Evolutionary conservation across 306 rosid genomes (phyloP), one percentile per base, ranked within the genome.

Genomic region (cucumber (Cucumis sativus)): DNA sequence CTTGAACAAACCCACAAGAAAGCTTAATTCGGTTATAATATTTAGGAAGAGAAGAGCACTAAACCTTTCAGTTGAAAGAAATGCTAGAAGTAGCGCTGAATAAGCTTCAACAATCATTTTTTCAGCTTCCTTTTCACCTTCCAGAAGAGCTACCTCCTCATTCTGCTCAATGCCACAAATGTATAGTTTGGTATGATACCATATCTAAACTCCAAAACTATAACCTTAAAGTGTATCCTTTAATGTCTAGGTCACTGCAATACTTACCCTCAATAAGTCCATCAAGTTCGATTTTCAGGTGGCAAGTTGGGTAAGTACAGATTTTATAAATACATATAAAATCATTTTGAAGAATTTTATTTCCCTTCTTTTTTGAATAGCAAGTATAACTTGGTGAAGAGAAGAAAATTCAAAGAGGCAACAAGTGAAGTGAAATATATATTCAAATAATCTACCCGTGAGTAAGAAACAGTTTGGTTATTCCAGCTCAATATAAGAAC

Each of bases 71-170:
- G 89, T 88, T 17, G 91, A 88, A 80, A 88, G 89, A 68, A 88
- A 86, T 7, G 91, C 91, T 5, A 88, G 82, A 82, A 88, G 91
- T 43, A 88, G 67, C 14, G 91, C 91, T 3, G 89, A 54, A 75
- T 84, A 88, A 73, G 89, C 91, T 73, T 88, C 91, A 8, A 88
- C 81, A 28, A 88, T 88, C 91, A 84, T 88, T 65, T 88, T 88
- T 83, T 88, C 99, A 52, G 97, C 99, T 89, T 96, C 99, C 85
- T 91, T 89, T 78, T 89, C 99, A 64, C 97, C 93, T 87, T 92
- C 90, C 68, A 96, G 83, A 64, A 96, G 78, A 79, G 93, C 91
- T 10, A 85, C 96, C 84, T 91, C 97, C 43, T 89, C 98, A 54
- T 81, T 82, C 97, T 96, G 96, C 83, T 79, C 28, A 64, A 88